phyloP scores from a whole-genome alignment of 495 filamentous ascomycete species.

The Penicillium robsamsonii region DNA sequence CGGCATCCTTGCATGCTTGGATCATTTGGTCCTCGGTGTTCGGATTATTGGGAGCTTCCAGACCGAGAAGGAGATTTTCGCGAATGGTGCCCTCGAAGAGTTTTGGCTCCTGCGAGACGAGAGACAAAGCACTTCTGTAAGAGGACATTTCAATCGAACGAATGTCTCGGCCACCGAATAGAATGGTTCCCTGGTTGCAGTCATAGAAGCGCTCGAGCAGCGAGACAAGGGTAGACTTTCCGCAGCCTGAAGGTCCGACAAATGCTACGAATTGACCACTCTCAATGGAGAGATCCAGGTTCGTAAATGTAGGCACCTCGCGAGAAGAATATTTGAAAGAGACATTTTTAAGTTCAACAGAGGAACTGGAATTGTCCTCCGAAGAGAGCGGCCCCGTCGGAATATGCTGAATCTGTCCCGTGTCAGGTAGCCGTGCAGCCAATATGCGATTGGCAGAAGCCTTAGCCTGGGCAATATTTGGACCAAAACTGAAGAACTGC shows the following conservation, averaged over 20 bases:
- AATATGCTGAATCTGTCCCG: neutral
- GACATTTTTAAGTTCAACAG: slow-evolving; percentile 47
- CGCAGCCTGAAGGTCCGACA: slow-evolving; percentile 69
- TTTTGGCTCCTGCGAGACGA: slow-evolving; percentile 52
- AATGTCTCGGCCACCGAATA: slow-evolving; percentile 43
- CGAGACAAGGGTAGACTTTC: slow-evolving; percentile 67
- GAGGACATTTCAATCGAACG: slow-evolving; percentile 21
- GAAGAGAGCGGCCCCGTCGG: neutral
- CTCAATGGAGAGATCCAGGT: slow-evolving; percentile 45
- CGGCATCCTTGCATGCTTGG: slow-evolving; percentile 52
- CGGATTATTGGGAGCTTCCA: slow-evolving; percentile 31
- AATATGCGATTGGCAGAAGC: slow-evolving; percentile 54
- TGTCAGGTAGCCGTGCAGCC: neutral
- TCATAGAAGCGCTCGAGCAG: slow-evolving; percentile 66
- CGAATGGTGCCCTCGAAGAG: slow-evolving; percentile 51
- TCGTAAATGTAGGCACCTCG: slow-evolving; percentile 49
- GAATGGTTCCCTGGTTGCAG: slow-evolving; percentile 33
- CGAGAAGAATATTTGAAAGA: slow-evolving; percentile 60
- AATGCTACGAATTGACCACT: slow-evolving; percentile 67
- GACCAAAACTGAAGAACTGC: slow-evolving; percentile 49
- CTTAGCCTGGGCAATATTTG: slow-evolving; percentile 55
- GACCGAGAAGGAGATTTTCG: slow-evolving; percentile 52
- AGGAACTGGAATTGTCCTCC: neutral
- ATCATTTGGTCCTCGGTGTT: slow-evolving; percentile 44
- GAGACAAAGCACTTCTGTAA: slow-evolving; percentile 44